Evolutionary conservation across 2,329 filamentous ascomycete genomes (phyloP).

Genomic region (Penicillium sp.): DNA sequence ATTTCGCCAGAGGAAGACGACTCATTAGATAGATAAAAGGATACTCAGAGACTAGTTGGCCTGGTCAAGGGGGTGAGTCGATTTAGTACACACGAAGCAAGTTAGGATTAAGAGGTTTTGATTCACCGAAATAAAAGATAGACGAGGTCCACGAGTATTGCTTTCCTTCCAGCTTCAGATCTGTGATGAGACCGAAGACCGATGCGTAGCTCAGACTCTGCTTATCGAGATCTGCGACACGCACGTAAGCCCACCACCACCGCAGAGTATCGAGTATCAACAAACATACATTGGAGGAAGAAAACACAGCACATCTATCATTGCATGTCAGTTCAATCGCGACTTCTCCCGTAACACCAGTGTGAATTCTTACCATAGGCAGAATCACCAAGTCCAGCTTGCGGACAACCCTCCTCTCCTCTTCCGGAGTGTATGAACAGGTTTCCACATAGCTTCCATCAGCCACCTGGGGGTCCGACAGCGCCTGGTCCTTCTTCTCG

Average conservation of each 20-base stretch:
- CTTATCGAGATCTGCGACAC: slow-evolving; percentile 18
- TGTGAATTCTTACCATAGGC: slow-evolving; percentile 18
- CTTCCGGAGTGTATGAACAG: slow-evolving; percentile 13
- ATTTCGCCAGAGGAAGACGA: slow-evolving; percentile 47
- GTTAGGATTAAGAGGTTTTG: slow-evolving; percentile 3
- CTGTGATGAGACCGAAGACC: slow-evolving; percentile 41
- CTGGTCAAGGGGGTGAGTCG: slow-evolving; percentile 9
- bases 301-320: slow-evolving; percentile 41
- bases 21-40: slow-evolving; percentile 53
- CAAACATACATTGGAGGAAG: slow-evolving; percentile 35
- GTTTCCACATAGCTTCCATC: slow-evolving; percentile 1
- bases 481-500: not conserved
- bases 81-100: not conserved
- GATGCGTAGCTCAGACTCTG: slow-evolving; percentile 49
- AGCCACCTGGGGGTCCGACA: not conserved
- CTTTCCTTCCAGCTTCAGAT: slow-evolving; percentile 42
- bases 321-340: not conserved
- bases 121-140: slow-evolving; percentile 31
- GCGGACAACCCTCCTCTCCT: slow-evolving; percentile 18
- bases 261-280: not conserved
- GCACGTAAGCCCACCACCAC: not conserved
- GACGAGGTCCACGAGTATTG: slow-evolving; percentile 49
- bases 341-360: not conserved
- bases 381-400: slow-evolving; percentile 23
- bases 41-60: slow-evolving; percentile 47